Percentiles rank a stretch among this genome's conserved stretches.
Conservation (phyloP, 2,329 filamentous ascomycete genomes). For the Endocalyx cinctus region DNA sequence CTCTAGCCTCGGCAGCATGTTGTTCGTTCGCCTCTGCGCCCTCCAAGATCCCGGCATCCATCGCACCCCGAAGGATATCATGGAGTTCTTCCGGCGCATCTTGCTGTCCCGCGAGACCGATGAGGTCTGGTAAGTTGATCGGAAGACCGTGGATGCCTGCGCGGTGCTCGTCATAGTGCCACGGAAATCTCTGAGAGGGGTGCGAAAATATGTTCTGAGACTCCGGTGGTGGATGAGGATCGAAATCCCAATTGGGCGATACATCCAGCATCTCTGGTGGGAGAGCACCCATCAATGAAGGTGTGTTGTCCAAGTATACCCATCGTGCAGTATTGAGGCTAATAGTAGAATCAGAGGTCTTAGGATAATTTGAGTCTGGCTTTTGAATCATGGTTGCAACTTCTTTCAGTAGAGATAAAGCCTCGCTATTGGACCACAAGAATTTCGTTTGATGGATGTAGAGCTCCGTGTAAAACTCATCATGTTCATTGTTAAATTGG, state of each 20-base stretch:
- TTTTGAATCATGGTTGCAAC: conserved; percentile 54
- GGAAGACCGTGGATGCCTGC: conserved; percentile 4
- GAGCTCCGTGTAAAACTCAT: conserved; percentile 67
- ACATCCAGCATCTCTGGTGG: conserved; percentile 60
- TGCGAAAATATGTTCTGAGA: conserved; percentile 48
- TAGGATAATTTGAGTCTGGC: too few species aligned
- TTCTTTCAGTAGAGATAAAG: conserved; percentile 63
- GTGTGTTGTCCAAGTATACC: conserved; percentile 72
- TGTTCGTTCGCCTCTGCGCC: too few species aligned
- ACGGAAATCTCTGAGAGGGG: conserved; percentile 38
- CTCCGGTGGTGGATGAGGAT: conserved; percentile 70
- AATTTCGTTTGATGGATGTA: conserved; percentile 76
- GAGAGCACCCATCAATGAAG: conserved; percentile 63
- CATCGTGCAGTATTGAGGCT: conserved; percentile 62
- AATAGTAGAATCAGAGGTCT: conserved; percentile 30
- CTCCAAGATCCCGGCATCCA: too few species aligned
- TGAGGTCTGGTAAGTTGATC: conserved; percentile 7
- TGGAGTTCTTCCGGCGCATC: conserved; percentile 16
- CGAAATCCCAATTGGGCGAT: conserved; percentile 69
- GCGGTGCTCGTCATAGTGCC: conserved; percentile 25
- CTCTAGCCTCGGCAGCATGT: too few species aligned
- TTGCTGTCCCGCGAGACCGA: conserved; percentile 14
- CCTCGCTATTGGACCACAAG: conserved; percentile 78
- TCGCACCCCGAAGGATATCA: too few species aligned
- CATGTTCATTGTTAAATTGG: conserved; percentile 58